Conservation (phyloP, 805 yeast genomes). For the Tetrapisispora iriomotensis region DNA sequence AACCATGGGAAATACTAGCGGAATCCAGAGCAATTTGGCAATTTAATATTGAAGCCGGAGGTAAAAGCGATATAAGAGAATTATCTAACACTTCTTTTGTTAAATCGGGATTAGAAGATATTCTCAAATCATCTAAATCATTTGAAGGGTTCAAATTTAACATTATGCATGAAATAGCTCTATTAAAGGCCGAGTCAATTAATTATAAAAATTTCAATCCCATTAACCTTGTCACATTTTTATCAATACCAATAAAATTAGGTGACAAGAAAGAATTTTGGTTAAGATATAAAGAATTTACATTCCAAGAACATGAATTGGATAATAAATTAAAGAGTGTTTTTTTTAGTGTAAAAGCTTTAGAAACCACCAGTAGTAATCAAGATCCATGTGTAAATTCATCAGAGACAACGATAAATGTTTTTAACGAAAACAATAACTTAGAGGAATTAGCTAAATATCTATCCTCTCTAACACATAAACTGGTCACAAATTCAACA, state of each 20-base stretch:
- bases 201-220: constrained; percentile 16
- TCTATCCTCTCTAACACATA: constrained; percentile 18
- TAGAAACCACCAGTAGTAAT: neutral
- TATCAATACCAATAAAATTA: constrained; percentile 22
- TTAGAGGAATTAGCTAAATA: constrained; percentile 5
- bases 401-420: neutral
- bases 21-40: constrained; percentile 74
- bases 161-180: constrained; percentile 10
- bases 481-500: constrained; percentile 35
- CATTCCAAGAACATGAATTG: constrained; percentile 19
- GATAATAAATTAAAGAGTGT: constrained; percentile 6
- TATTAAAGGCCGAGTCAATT: constrained; percentile 10
- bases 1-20: constrained; percentile 40
- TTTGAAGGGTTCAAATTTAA: constrained; percentile 17
- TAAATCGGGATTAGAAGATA: constrained; percentile 29
- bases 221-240: constrained; percentile 15
- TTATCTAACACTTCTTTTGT: constrained; percentile 36
- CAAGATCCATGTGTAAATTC: neutral
- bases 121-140: constrained; percentile 30
- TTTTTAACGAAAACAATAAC: neutral
- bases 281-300: constrained; percentile 18
- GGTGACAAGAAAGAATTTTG: constrained; percentile 20
- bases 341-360: neutral
- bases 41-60: constrained; percentile 24
- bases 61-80: constrained; percentile 35